Base-by-base conservation (phyloP, 2,329 filamentous ascomycete species). In the Sclerotinia subarctica region DNA sequence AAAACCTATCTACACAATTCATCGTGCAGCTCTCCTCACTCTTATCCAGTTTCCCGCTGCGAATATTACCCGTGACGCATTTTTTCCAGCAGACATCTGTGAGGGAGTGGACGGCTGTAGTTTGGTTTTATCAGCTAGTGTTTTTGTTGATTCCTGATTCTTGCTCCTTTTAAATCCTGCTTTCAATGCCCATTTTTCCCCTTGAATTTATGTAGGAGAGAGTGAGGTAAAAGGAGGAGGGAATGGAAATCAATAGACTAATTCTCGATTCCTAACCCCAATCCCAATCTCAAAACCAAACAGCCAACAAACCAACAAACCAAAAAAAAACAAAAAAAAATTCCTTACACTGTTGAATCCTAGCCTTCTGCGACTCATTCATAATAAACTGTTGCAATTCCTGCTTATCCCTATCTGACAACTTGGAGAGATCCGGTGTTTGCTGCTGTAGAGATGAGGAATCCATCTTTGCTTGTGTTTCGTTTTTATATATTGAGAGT, bases 1-100 rank as follows among this genome's bases (percentile, higher is more conserved):
- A 85, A 81, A 96, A 98, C 68, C 95, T 86, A 76, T 97, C 92
- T 68, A 98, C 93, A 77, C 95, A 99, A 83, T 97, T 97, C 78
- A 89, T 84, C 78, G 97, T 86, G 79, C 95, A 99, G 11, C 83
- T 81, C 82, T 95, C 90, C 82, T 99, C 95, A 70, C 80, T 82
- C 76, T 85, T 86, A 73, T 96, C 92, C 73, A 99, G 83, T 75
- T 88, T 86, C 38, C 88, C 86, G 70, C 84, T 86, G 73, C 89
- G 88, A 78, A 97, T 90, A 68, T 84, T 84, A 66, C 88, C 83
- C 11, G 91, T 90, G 70, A 97, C 84, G 83, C 95, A 99, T 82
- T 97, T 98, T 78, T 89, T 93, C 89, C 94, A 99, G 86, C 95
- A 99, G 70, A 91, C 86, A 75, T 95, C 90, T 54, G 87, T 88